These are phyloP conservation scores for Pezicula carpinea DNA, from an alignment of 2,329 filamentous ascomycete genomes.

Conservation along the genomic window DNA sequence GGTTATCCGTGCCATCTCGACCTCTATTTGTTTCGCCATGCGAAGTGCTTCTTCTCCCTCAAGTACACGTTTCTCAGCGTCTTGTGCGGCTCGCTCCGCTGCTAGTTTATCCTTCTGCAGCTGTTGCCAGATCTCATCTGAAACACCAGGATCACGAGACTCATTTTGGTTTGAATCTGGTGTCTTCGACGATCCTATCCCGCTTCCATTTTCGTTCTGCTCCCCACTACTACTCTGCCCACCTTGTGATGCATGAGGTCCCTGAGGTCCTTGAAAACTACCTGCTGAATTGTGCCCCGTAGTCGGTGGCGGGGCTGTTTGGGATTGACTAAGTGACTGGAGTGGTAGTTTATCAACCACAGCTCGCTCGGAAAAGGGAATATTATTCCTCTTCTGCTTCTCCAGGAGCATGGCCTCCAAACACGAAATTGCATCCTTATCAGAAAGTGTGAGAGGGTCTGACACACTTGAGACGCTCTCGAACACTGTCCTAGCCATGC, in stretches of 20 bases:
- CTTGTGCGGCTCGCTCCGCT: slow-evolving; percentile 18
- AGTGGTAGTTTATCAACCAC: too few relatives aligned
- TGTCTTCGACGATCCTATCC: slow-evolving; percentile 1
- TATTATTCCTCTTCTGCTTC: slow-evolving; percentile 11
- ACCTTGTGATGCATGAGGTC: too few relatives aligned
- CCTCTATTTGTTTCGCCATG: slow-evolving; percentile 14
- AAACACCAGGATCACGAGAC: slow-evolving; percentile 51
- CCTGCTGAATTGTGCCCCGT: too few relatives aligned
- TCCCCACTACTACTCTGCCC: too few relatives aligned
- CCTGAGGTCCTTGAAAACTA: too few relatives aligned
- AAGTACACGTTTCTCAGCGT: slow-evolving; percentile 17
- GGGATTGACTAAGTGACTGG: slow-evolving; percentile 5
- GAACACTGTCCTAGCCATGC: slow-evolving; percentile 32
- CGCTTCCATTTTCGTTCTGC: not conserved
- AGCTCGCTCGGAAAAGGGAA: not conserved
- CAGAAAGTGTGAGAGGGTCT: slow-evolving; percentile 14
- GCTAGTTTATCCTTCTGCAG: slow-evolving; percentile 44
- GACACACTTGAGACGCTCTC: slow-evolving; percentile 14
- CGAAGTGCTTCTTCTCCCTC: slow-evolving; percentile 8
- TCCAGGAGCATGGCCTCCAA: slow-evolving; percentile 21
- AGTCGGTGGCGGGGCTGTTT: not conserved
- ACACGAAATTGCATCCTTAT: slow-evolving; percentile 13
- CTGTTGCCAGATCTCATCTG: slow-evolving; percentile 56
- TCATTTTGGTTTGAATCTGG: slow-evolving; percentile 2
- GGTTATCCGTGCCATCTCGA: slow-evolving; percentile 31